phyloP scores from a whole-genome alignment of 805 yeast genomes.

The Candida patagonica region DNA sequence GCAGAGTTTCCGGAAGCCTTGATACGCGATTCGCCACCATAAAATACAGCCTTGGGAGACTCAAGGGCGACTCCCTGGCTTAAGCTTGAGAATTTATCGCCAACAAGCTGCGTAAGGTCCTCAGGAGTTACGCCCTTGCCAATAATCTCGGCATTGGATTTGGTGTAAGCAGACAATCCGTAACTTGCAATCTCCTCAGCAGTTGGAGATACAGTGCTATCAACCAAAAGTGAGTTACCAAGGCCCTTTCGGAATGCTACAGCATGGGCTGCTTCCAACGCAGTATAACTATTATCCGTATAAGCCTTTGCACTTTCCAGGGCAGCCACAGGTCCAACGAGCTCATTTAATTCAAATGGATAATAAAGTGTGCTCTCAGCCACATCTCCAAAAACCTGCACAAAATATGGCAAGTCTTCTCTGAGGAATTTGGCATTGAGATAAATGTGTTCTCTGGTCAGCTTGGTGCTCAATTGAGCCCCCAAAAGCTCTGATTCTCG shows the following conservation, averaged over 20 bases:
- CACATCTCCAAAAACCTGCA: constrained; percentile 72
- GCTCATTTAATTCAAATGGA: constrained; percentile 76
- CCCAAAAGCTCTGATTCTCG: constrained; percentile 94
- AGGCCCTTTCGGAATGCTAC: constrained; percentile 79
- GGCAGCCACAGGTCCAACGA: constrained; percentile 68
- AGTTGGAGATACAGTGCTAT: constrained; percentile 43
- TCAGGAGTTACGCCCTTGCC: constrained; percentile 66
- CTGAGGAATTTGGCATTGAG: constrained; percentile 75
- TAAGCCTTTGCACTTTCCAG: constrained; percentile 44
- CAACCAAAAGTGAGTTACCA: constrained; percentile 62
- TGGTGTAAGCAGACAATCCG: constrained; percentile 59
- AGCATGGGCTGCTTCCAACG: constrained; percentile 70
- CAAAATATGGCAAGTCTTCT: constrained; percentile 86
- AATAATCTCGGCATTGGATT: constrained; percentile 59
- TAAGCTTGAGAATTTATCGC: constrained; percentile 48
- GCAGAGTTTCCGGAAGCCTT: constrained; percentile 47
- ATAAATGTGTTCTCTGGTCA: constrained; percentile 78
- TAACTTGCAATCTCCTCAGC: constrained; percentile 57
- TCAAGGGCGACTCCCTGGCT: constrained; percentile 50
- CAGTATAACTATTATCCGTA: constrained; percentile 45
- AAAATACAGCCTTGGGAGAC: constrained; percentile 34
- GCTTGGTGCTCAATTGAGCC: constrained; percentile 58
- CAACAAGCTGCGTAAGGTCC: constrained; percentile 60
- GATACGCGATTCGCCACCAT: constrained; percentile 54
- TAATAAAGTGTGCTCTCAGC: constrained; percentile 58